Conservation (phyloP, 495 filamentous ascomycete genomes). For the Letharia columbiana region DNA sequence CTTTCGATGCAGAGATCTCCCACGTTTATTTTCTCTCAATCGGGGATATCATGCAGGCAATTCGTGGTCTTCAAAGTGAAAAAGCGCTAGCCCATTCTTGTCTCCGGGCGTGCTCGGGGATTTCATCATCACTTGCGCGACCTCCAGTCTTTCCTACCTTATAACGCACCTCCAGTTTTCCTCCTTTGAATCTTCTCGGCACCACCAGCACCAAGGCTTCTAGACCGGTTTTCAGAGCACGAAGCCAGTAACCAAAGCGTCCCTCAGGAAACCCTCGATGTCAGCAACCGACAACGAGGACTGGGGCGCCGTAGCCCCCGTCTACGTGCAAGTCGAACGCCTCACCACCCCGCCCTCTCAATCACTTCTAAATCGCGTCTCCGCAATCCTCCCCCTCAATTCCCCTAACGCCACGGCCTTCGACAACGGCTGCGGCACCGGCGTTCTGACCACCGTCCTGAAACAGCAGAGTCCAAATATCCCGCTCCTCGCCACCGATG, state of each 20-base stretch:
- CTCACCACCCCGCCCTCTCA: background rate
- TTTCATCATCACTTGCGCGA: background rate
- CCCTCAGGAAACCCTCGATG: background rate
- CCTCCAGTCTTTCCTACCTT: too few species aligned
- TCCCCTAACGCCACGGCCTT: background rate
- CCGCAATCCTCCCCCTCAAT: background rate
- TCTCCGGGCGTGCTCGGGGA: background rate
- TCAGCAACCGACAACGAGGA: background rate
- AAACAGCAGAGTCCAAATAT: conserved; percentile 4
- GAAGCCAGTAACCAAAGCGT: too few species aligned
- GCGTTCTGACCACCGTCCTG: conserved; percentile 6
- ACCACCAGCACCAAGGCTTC: too few species aligned
- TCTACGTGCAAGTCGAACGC: conserved; percentile 1
- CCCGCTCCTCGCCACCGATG: conserved; percentile 2
- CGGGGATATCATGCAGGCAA: too few species aligned
- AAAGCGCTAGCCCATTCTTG: background rate
- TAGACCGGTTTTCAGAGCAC: too few species aligned
- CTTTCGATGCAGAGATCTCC: background rate
- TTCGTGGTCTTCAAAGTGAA: too few species aligned
- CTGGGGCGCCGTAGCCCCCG: background rate
- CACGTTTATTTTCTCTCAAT: too few species aligned
- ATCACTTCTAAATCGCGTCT: background rate
- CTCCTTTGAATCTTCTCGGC: too few species aligned
- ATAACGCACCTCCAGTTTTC: too few species aligned
- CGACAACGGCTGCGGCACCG: conserved; percentile 18